Evolutionary conservation across 441 rosid species (phyloP).

Genomic region (Theobroma grandiflorum): DNA sequence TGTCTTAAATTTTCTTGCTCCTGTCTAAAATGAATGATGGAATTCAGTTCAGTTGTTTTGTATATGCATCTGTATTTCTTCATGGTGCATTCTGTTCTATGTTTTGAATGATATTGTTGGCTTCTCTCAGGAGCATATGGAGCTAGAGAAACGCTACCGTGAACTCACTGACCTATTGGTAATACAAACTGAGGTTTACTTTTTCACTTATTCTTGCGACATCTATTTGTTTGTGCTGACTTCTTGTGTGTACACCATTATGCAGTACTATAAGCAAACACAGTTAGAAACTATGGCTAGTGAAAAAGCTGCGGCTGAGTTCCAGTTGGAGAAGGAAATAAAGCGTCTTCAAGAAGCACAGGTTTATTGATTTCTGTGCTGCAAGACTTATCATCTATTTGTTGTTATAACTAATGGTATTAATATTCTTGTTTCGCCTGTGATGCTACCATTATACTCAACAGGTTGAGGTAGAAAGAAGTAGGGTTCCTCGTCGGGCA

Average conservation of each 20-base stretch:
- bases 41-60: background rate
- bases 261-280: slow-evolving; percentile 98
- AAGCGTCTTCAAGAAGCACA: slow-evolving; percentile 88
- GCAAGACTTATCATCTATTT: slow-evolving; percentile 20
- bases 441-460: slow-evolving; percentile 23
- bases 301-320: slow-evolving; percentile 99
- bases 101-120: slow-evolving; percentile 28
- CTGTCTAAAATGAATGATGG: background rate
- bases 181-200: slow-evolving; percentile 38
- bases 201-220: slow-evolving; percentile 24
- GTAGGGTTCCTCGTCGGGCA: slow-evolving; percentile 76
- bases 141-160: slow-evolving; percentile 98
- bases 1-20: background rate
- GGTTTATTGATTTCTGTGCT: slow-evolving; percentile 45
- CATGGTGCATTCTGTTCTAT: background rate
- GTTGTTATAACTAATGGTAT: slow-evolving; percentile 21
- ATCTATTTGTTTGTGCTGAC: slow-evolving; percentile 17
- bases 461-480: slow-evolving; percentile 92
- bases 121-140: slow-evolving; percentile 88
- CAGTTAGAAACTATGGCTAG: slow-evolving; percentile 97
- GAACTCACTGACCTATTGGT: slow-evolving; percentile 98
- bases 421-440: slow-evolving; percentile 19
- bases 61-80: slow-evolving; percentile 8
- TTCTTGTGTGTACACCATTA: slow-evolving; percentile 26
- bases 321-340: slow-evolving; percentile 96